These are phyloP conservation scores for Flaveria bidentis DNA, from an alignment of 129 eudicot species.

Conservation along the genomic window DNA sequence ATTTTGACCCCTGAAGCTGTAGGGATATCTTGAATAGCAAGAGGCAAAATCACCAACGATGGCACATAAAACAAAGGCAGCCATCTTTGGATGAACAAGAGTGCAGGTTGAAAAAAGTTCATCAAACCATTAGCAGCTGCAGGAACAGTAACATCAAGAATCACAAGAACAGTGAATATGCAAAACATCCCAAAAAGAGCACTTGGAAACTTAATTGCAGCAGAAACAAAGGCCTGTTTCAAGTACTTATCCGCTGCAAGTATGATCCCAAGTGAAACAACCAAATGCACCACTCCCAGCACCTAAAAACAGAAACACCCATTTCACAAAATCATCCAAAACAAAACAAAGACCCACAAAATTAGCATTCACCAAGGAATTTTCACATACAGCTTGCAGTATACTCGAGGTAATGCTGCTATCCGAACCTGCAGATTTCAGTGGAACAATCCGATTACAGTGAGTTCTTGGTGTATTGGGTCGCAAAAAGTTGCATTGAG, in stretches of 20 bases:
- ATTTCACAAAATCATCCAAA: constrained; percentile 17
- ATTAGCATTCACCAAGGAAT: not conserved
- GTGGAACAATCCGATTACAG: constrained; percentile 35
- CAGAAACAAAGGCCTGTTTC: constrained; percentile 83
- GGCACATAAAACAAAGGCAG: constrained; percentile 98
- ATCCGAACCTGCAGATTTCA: constrained; percentile 52
- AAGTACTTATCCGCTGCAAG: constrained; percentile 77
- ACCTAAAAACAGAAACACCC: constrained; percentile 43
- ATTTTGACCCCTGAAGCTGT: constrained; percentile 93
- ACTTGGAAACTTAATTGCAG: constrained; percentile 96
- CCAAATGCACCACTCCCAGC: constrained; percentile 70
- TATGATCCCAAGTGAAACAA: constrained; percentile 83
- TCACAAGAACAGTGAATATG: constrained; percentile 66
- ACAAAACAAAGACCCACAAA: not conserved
- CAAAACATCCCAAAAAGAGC: constrained; percentile 99
- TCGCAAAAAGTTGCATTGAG: constrained; percentile 38
- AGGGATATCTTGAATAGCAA: constrained; percentile 89
- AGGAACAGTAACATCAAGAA: constrained; percentile 76
- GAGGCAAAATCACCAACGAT: constrained; percentile 89
- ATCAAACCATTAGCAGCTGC: constrained; percentile 71
- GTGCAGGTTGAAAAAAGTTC: constrained; percentile 92
- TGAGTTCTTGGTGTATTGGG: constrained; percentile 31
- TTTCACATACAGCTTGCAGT: constrained; percentile 3
- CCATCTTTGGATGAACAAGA: constrained; percentile 95
- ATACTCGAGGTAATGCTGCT: constrained; percentile 20